phyloP scores from a whole-genome alignment of 805 yeast species.

The Saccharomyces kudriavzevii region DNA sequence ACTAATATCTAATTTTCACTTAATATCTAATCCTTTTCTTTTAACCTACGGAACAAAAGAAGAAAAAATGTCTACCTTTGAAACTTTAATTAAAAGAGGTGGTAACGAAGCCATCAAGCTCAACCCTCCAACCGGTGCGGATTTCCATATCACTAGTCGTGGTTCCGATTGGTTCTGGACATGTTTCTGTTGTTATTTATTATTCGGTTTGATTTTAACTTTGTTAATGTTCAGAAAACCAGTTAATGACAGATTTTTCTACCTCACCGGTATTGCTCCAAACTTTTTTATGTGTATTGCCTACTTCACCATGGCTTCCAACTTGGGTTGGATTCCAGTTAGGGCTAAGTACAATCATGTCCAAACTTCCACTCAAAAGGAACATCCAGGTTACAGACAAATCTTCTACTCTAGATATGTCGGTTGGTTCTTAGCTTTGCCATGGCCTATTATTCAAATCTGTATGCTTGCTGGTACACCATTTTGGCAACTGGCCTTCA shows the following conservation, averaged over 20 bases:
- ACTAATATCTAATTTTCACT: neutral
- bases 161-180: constrained; percentile 71
- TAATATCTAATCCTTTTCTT: neutral
- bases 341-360: constrained; percentile 45
- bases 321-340: constrained; percentile 48
- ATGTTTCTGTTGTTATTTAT: constrained; percentile 41
- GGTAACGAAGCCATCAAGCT: constrained; percentile 37
- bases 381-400: constrained; percentile 38
- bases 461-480: constrained; percentile 22
- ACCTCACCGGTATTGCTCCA: constrained; percentile 37
- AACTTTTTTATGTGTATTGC: constrained; percentile 38
- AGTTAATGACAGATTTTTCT: constrained; percentile 31
- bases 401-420: constrained; percentile 49
- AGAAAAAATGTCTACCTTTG: constrained; percentile 10
- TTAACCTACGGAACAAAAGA: neutral
- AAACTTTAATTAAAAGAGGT: constrained; percentile 22
- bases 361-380: constrained; percentile 23
- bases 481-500: constrained; percentile 21
- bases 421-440: constrained; percentile 48
- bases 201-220: constrained; percentile 28
- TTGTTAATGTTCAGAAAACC: constrained; percentile 25
- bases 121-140: constrained; percentile 40
- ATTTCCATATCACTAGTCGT: constrained; percentile 47
- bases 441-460: constrained; percentile 38
- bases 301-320: constrained; percentile 52